Percentiles rank a stretch among this genome's conserved stretches.
Evolutionary conservation across 2,329 filamentous ascomycete species (phyloP).

Genomic region (Camptophora hylomeconis): DNA sequence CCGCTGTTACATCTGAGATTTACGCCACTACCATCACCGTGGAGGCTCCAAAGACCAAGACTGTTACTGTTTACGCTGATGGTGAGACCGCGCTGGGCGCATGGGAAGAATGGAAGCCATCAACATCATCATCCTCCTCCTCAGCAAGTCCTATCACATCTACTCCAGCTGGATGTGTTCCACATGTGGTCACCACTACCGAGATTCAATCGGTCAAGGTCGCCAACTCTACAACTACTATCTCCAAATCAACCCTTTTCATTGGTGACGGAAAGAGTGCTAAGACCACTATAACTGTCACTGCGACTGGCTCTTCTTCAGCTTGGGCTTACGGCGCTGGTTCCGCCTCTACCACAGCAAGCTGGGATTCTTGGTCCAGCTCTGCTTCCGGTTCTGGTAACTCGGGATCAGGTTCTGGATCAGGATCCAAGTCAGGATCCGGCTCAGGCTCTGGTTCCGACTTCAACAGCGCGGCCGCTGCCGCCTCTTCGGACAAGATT

Average conservation of each 20-base stretch:
- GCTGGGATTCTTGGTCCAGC: too few relatives aligned
- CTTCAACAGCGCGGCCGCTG: too few relatives aligned
- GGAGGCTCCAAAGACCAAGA: not conserved
- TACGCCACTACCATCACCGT: constrained; percentile 1
- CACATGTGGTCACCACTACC: constrained; percentile 2
- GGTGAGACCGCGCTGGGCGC: constrained; percentile 1
- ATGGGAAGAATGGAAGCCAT: constrained; percentile 1
- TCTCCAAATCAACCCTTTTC: constrained; percentile 2
- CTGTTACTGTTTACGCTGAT: constrained; percentile 1
- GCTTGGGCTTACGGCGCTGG: too few relatives aligned
- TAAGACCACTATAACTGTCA: too few relatives aligned
- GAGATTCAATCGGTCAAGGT: constrained; percentile 1
- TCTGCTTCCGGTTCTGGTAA: too few relatives aligned
- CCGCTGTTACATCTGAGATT: constrained; percentile 2
- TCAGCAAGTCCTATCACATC: not conserved
- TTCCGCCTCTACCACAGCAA: too few relatives aligned
- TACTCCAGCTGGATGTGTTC: not conserved
- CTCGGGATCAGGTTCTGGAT: too few relatives aligned
- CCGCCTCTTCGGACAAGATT: too few relatives aligned
- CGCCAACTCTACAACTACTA: constrained; percentile 2
- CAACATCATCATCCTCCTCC: too few relatives aligned
- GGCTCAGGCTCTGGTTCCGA: too few relatives aligned
- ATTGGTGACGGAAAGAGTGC: constrained; percentile 2
- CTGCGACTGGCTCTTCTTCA: too few relatives aligned
- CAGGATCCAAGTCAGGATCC: too few relatives aligned